Evolutionary conservation across 805 yeast species (phyloP), one percentile per base, ranked within the genome.

Genomic region (Pichia exigua): DNA sequence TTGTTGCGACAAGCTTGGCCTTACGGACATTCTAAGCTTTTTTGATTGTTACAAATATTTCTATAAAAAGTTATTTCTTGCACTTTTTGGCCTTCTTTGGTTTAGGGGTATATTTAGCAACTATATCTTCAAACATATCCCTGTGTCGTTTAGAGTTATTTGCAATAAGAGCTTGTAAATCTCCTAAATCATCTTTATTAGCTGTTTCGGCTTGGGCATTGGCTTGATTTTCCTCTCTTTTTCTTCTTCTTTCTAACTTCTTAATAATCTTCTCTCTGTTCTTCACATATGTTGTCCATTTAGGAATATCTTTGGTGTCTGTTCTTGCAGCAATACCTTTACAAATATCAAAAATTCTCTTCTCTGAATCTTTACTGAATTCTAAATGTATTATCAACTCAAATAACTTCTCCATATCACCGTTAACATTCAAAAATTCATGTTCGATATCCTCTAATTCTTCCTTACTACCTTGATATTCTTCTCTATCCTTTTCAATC

Each of bases 311-410:
- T 18, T 70, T 67, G 9, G 62, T 49, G 20, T 70, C 70, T 4
- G 48, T 21, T 20, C 48, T 51, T 2, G 70, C 68, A 1, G 68
- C 67, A 42, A 81, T 69, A 15, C 70, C 69, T 32, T 73, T 69
- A 28, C 88, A 76, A 1, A 82, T 72, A 2, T 63, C 64, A 51
- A 75, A 78, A 44, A 86, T 73, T 40, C 96, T 73, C 32, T 66
- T 67, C 59, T 87, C 95, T 58, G 83, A 89, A 0, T 63, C 70
- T 39, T 72, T 75, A 40, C 69, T 69, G 44, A 83, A 74, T 55
- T 85, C 90, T 48, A 86, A 73, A 66, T 90, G 96, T 11, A 94
- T 85, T 4, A 90, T 83, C 35, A 74, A 73, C 63, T 88, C 95
- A 61, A 89, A 85, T 7, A 89, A 69, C 47, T 73, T 71, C 45